phyloP scores from a whole-genome alignment of 805 yeast species.

The Candida xyloterini region DNA sequence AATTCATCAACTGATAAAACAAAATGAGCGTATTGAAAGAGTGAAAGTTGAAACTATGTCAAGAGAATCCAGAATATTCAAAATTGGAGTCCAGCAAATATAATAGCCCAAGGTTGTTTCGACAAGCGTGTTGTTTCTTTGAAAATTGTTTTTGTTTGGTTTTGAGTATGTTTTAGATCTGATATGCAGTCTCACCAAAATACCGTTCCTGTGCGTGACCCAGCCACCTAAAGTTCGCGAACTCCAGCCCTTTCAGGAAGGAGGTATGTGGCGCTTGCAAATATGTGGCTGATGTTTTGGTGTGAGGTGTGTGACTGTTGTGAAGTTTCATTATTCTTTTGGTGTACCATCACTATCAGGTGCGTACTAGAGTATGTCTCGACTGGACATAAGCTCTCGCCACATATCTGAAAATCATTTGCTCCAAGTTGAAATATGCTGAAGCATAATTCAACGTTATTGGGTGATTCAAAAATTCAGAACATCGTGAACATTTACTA shows the following conservation, averaged over 20 bases:
- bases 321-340: neutral
- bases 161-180: slow-evolving; percentile 6
- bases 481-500: too few species aligned
- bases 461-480: too few species aligned
- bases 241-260: slow-evolving; percentile 1
- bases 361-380: too few species aligned
- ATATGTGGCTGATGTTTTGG: slow-evolving; percentile 10
- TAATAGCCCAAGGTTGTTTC: neutral
- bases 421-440: too few species aligned
- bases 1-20: neutral
- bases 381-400: too few species aligned
- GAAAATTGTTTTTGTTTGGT: slow-evolving; percentile 6
- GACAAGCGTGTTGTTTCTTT: slow-evolving; percentile 5
- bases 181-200: slow-evolving; percentile 3
- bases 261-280: neutral
- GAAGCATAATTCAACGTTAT: too few species aligned
- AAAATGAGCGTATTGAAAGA: neutral
- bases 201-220: slow-evolving; percentile 4
- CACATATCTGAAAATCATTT: too few species aligned
- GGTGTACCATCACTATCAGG: neutral
- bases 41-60: neutral
- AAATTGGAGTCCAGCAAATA: too few species aligned
- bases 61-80: too few species aligned
- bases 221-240: slow-evolving; percentile 4
- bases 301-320: slow-evolving; percentile 15